phyloP scores from a whole-genome alignment of 257 asterid genomes.

The Lycium ferocissimum region DNA sequence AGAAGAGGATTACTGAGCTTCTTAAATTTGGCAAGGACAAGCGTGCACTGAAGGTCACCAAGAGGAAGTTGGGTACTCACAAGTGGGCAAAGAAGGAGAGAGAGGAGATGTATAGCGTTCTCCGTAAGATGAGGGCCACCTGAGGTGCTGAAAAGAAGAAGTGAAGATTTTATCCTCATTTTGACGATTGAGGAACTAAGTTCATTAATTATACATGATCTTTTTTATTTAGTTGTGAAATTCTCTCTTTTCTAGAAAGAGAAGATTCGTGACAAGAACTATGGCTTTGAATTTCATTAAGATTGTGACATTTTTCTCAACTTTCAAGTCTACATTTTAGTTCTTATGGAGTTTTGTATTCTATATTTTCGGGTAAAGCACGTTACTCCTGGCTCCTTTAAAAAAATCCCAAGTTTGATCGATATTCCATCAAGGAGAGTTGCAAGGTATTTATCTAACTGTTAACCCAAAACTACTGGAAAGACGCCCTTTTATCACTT shows the following conservation, averaged over 20 bases:
- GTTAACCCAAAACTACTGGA: not conserved
- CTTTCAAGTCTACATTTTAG: not conserved
- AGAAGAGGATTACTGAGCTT: no score
- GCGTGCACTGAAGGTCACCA: no score
- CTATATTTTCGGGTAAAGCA: not conserved
- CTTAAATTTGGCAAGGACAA: no score
- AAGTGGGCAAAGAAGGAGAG: no score
- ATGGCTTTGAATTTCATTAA: conserved; percentile 20
- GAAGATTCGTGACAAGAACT: not conserved
- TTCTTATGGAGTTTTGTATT: not conserved
- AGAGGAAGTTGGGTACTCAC: no score
- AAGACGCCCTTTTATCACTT: not conserved
- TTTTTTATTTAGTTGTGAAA: conserved; percentile 37
- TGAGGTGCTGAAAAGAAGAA: conserved; percentile 96
- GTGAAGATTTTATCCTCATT: conserved; percentile 43
- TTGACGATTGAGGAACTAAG: conserved; percentile 28
- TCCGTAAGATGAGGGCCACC: conserved; percentile 60
- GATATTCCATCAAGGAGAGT: not conserved
- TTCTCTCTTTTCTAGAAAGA: conserved; percentile 20
- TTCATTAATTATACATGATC: conserved; percentile 29
- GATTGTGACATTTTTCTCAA: conserved; percentile 16
- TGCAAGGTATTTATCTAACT: not conserved
- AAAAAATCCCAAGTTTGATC: not conserved
- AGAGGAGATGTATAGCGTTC: no score
- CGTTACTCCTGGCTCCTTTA: not conserved